Percentiles rank a stretch among this genome's conserved stretches.
These are phyloP conservation scores for Plantago lanceolata DNA, from an alignment of 305 asterid species.

Conservation along the genomic window DNA sequence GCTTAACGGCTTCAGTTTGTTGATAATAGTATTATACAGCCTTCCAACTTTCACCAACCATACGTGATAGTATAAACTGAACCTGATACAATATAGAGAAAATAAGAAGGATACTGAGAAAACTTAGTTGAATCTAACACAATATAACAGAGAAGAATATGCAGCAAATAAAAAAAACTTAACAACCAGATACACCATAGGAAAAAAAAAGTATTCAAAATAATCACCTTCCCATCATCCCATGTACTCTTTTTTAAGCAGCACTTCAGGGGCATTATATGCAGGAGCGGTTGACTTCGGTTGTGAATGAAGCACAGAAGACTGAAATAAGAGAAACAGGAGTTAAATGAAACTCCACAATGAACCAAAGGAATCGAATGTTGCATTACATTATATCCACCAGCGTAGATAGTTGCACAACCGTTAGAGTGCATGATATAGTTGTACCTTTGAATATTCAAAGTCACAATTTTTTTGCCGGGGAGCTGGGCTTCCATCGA, in stretches of 20 bases:
- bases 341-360: background rate
- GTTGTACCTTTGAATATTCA: constrained; percentile 86
- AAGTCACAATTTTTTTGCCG: constrained; percentile 91
- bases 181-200: background rate
- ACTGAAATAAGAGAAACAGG: constrained; percentile 39
- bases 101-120: background rate
- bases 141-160: background rate
- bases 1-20: background rate
- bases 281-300: constrained; percentile 99
- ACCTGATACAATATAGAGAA: background rate
- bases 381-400: background rate
- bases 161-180: no score
- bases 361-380: constrained; percentile 10
- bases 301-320: constrained; percentile 96
- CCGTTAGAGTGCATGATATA: background rate
- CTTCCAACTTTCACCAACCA: background rate
- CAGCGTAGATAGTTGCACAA: no score
- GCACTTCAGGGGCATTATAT: constrained; percentile 93
- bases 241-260: constrained; percentile 90
- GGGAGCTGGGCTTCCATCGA: constrained; percentile 95
- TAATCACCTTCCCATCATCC: constrained; percentile 82
- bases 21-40: background rate
- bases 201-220: constrained; percentile 2
- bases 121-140: background rate
- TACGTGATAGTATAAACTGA: background rate